These are phyloP conservation scores for Takakia lepidozioides DNA, from an alignment of 225 moss, liverwort and hornwort genomes.

Conservation along the genomic window DNA sequence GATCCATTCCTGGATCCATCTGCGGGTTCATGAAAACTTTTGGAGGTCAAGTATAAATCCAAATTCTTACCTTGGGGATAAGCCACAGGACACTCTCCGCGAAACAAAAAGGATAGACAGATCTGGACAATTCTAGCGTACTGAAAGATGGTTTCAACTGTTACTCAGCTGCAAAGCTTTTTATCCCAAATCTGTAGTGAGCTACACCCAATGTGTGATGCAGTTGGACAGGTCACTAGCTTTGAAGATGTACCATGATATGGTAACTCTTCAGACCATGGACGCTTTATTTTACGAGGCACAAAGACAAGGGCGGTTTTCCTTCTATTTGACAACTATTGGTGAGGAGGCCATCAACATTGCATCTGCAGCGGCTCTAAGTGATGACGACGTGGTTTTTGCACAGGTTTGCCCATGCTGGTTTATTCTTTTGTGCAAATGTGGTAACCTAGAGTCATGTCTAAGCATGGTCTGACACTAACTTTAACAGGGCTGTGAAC, in stretches of 20 bases:
- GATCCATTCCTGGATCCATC: no score
- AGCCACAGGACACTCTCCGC: no score
- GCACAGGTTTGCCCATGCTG: constrained; percentile 50
- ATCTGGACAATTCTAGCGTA: no score
- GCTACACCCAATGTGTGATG: constrained; percentile 7
- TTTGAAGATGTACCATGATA: constrained; percentile 59
- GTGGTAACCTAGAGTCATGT: not conserved
- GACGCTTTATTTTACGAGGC: constrained; percentile 89
- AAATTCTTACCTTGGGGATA: no score
- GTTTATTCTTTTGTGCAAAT: not conserved
- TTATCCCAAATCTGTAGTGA: no score
- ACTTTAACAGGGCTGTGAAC: no score
- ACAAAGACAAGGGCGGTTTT: constrained; percentile 90
- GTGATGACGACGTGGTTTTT: constrained; percentile 65
- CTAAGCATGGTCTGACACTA: no score
- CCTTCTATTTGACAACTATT: constrained; percentile 80
- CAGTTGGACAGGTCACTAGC: constrained; percentile 71
- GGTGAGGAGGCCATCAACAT: constrained; percentile 98
- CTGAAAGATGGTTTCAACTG: no score
- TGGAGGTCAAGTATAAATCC: no score
- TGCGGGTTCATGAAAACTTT: no score
- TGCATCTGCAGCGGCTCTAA: constrained; percentile 81
- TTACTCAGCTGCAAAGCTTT: no score
- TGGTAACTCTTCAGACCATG: constrained; percentile 85
- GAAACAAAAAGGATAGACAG: no score